Percentiles rank a stretch among this genome's conserved stretches.
Conservation (phyloP, 1,284 basidiomycete genomes). For the Afroboletus lepidellus region DNA sequence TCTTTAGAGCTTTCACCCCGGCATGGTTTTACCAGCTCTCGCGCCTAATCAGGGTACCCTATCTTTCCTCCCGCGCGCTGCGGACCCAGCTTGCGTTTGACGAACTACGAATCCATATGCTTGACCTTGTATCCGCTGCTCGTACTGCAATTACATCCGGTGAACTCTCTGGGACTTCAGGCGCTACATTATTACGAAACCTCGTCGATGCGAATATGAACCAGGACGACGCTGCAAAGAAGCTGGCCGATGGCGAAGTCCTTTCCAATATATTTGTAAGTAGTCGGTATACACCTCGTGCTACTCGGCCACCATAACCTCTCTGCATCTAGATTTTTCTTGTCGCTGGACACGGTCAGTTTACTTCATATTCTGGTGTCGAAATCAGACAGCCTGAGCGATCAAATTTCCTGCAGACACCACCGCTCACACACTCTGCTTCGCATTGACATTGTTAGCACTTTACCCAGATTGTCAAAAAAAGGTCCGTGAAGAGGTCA, state of each 20-base stretch:
- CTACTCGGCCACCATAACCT: neutral
- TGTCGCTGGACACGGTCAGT: conserved; percentile 34
- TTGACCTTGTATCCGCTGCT: conserved; percentile 39
- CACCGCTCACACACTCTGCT: too few species aligned
- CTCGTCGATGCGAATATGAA: conserved; percentile 47
- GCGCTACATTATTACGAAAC: conserved; percentile 41
- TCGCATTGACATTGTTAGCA: too few species aligned
- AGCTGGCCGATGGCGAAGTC: conserved; percentile 41
- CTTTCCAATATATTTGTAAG: too few species aligned
- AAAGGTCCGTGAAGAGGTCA: too few species aligned
- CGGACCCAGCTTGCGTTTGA: conserved; percentile 33
- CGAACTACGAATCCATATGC: conserved; percentile 38
- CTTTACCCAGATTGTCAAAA: too few species aligned
- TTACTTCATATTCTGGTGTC: neutral
- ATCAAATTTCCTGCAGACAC: too few species aligned
- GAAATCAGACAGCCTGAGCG: too few species aligned
- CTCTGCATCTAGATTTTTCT: conserved; percentile 36
- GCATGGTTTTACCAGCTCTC: conserved; percentile 33
- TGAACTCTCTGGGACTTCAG: conserved; percentile 28
- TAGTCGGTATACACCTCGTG: neutral
- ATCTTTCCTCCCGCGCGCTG: conserved; percentile 32
- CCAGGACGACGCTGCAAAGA: conserved; percentile 29
- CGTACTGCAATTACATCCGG: conserved; percentile 18
- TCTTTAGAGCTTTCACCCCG: conserved; percentile 14
- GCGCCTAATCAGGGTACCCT: neutral